Percentiles rank a stretch among this genome's conserved stretches.
Evolutionary conservation across 2,329 filamentous ascomycete genomes (phyloP).

Genomic region (Pseudocercospora eumusae): DNA sequence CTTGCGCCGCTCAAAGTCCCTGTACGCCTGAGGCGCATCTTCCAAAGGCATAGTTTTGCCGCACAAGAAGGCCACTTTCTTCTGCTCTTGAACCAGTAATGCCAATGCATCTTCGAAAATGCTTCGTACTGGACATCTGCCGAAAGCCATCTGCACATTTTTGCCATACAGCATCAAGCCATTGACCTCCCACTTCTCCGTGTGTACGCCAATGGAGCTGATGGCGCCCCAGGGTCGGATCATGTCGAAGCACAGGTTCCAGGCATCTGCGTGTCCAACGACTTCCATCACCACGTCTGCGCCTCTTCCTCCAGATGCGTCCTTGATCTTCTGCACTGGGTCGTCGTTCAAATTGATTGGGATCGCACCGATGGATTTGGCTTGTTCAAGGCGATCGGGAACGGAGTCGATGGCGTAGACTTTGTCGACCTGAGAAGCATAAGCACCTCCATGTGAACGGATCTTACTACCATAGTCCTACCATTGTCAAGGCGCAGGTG

Average conservation of each 20-base stretch:
- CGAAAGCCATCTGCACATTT: conserved; percentile 54
- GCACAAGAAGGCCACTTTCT: conserved; percentile 55
- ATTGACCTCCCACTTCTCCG: conserved; percentile 48
- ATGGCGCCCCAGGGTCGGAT: conserved; percentile 54
- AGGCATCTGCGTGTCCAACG: conserved; percentile 52
- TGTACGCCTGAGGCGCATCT: conserved; percentile 55
- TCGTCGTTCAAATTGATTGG: conserved; percentile 68
- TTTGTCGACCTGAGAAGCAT: conserved; percentile 26
- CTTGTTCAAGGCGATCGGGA: conserved; percentile 71
- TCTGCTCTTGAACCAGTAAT: conserved; percentile 51
- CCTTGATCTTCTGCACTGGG: conserved; percentile 66
- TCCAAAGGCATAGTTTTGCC: conserved; percentile 55
- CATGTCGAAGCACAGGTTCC: conserved; percentile 52
- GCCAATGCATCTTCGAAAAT: conserved; percentile 53
- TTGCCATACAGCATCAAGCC: conserved; percentile 54
- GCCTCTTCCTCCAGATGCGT: conserved; percentile 75
- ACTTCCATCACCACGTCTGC: conserved; percentile 75
- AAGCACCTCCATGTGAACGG: too few relatives aligned
- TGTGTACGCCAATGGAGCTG: conserved; percentile 52
- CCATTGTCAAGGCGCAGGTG: conserved; percentile 37
- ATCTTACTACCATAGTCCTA: too few relatives aligned
- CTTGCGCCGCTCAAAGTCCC: conserved; percentile 56
- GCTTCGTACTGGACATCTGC: conserved; percentile 53
- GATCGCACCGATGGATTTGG: conserved; percentile 73
- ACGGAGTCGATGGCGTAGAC: conserved; percentile 55